Evolutionary conservation across 257 asterid genomes (phyloP).

Genomic region (Hygrophila difformis): DNA sequence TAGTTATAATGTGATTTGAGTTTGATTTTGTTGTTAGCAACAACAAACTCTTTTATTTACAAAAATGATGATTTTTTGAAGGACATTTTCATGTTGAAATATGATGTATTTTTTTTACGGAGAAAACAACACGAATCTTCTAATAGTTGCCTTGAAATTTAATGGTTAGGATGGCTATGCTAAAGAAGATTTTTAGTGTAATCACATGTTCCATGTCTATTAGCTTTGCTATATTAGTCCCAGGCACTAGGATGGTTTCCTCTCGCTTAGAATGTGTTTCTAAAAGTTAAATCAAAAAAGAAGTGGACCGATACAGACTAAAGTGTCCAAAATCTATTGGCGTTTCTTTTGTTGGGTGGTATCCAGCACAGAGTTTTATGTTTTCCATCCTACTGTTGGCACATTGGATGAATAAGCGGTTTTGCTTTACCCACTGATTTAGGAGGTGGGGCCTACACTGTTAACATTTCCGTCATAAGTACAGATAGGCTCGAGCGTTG

Average conservation of each 20-base stretch:
- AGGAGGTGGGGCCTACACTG: slow-evolving; percentile 14
- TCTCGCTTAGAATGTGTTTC: slow-evolving; percentile 16
- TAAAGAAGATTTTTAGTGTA: slow-evolving; percentile 6
- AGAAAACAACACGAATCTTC: background rate
- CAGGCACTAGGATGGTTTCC: slow-evolving; percentile 15
- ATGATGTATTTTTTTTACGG: slow-evolving; percentile 9
- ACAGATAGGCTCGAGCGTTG: slow-evolving; percentile 18
- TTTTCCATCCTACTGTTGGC: slow-evolving; percentile 8
- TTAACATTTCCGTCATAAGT: slow-evolving; percentile 14
- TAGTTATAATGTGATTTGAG: too few relatives aligned
- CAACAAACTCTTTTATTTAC: too few relatives aligned
- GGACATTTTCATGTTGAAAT: slow-evolving; percentile 9
- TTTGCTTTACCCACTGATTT: slow-evolving; percentile 14
- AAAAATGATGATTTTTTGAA: too few relatives aligned
- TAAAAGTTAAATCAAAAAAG: background rate
- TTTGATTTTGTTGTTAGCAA: too few relatives aligned
- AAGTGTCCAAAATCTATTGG: slow-evolving; percentile 1
- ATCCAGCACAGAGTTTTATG: slow-evolving; percentile 9
- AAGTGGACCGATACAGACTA: background rate
- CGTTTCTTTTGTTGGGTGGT: slow-evolving; percentile 8
- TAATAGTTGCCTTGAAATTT: slow-evolving; percentile 10
- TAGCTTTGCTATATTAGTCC: slow-evolving; percentile 10
- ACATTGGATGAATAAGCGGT: slow-evolving; percentile 3
- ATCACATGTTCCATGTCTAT: slow-evolving; percentile 4
- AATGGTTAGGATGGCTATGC: slow-evolving; percentile 1